Evolutionary conservation across 2,329 filamentous ascomycete species (phyloP), one percentile per base, ranked within the genome.

Genomic region (Nothopassalora personata): DNA sequence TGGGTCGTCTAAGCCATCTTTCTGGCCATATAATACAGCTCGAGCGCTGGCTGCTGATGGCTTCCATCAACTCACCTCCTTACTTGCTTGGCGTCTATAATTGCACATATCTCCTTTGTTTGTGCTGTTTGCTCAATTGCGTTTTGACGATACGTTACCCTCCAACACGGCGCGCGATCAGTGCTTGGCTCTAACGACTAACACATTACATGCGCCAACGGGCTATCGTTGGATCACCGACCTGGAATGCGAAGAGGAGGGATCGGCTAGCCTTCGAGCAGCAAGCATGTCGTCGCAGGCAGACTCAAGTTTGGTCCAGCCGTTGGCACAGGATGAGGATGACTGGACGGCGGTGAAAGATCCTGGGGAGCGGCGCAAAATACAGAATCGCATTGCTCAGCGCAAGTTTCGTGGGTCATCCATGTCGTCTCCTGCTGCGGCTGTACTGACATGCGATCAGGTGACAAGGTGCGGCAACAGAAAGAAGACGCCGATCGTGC

Each of bases 331-430:
- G 6, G 57, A 57, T n/a, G 65, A 67, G n/a, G 81, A 88, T 63
- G 84, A 90, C 74, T 91, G 88, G 88, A 79, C 82, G 30, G 81
- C 86, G 0, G 80, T 91, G 47, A 83, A 82, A 6, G 87, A 91
- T 66, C 86, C 86, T 0, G 85, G 85, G 60, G 86, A 90, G 75
- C 81, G 88, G 69, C 80, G 88, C 62, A 85, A 87, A 60, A 87
- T 91, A 53, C 88, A 91, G 71, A 91, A 91, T 71, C 83, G 87
- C 56, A 82, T 90, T 61, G 88, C 88, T 1, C 88, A 91, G 68
- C 81, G 88, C 65, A 90, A 90, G 67, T 91, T 90, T 66, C 81
- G 88, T 91, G 80, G 69, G 86, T 76, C 23, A 19, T 18, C 48
- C 43, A 11, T 9, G 10, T 5, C 10, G 8, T n/a, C 10, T 28